These are phyloP conservation scores for Lentinula guzmanii DNA, from an alignment of 768 basidiomycete genomes.

Conservation along the genomic window DNA sequence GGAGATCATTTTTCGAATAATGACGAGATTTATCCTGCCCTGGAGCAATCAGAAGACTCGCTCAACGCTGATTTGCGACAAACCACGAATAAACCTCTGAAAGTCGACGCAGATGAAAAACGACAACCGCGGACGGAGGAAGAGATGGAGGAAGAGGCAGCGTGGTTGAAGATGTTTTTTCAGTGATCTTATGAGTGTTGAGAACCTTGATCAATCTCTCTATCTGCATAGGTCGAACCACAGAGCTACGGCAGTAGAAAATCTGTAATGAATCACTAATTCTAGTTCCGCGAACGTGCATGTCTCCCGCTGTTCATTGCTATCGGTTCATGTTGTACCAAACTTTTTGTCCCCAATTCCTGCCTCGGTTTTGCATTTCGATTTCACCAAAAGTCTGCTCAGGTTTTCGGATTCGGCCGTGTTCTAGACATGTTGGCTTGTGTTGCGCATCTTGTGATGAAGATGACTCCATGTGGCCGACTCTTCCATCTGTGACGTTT, in stretches of 20 bases:
- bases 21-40: constrained; percentile 73
- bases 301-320: neutral
- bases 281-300: neutral
- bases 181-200: constrained; percentile 2
- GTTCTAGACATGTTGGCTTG: neutral
- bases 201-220: neutral
- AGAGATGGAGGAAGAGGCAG: constrained; percentile 81
- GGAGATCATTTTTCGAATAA: constrained; percentile 66
- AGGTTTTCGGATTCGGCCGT: neutral
- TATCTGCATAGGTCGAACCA: no score
- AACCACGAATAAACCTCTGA: constrained; percentile 27
- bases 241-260: neutral
- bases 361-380: no score
- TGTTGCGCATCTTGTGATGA: neutral
- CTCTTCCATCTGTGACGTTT: neutral
- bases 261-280: no score
- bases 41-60: constrained; percentile 60
- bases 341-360: no score
- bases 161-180: constrained; percentile 60
- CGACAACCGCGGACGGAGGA: constrained; percentile 53
- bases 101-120: constrained; percentile 67
- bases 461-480: neutral
- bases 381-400: no score
- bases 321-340: no score
- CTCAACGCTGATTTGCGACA: constrained; percentile 35